Percentiles rank a stretch among this genome's conserved stretches.
phyloP scores from a whole-genome alignment of 2,329 filamentous ascomycete species.

The Xylaria hypoxylon region DNA sequence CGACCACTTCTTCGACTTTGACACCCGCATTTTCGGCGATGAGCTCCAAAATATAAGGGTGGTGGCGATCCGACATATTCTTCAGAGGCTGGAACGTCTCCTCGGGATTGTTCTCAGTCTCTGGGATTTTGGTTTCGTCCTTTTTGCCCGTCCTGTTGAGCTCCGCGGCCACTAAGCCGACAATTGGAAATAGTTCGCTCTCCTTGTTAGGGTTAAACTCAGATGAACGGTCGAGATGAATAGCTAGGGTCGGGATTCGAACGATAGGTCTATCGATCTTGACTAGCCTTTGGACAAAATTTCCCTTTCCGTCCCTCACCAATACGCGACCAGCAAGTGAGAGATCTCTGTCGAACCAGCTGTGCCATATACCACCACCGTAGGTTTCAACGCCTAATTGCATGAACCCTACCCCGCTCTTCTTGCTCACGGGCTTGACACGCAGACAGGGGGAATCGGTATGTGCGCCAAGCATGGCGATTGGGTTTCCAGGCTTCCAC shows the following conservation, averaged over 20 bases:
- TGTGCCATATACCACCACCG: conserved; percentile 96
- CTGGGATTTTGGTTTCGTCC: conserved; percentile 54
- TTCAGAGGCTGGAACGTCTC: conserved; percentile 79
- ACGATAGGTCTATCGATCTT: conserved; percentile 92
- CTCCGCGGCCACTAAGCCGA: conserved; percentile 86
- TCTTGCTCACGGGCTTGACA: conserved; percentile 94
- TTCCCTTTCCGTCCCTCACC: conserved; percentile 78
- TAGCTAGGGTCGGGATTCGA: conserved; percentile 91
- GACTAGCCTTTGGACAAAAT: conserved; percentile 84
- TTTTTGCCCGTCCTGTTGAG: conserved; percentile 78
- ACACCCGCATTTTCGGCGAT: conserved; percentile 84
- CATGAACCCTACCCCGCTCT: conserved; percentile 84
- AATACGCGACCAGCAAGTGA: conserved; percentile 90
- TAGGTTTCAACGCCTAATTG: conserved; percentile 98
- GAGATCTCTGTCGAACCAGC: conserved; percentile 96
- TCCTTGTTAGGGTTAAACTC: conserved; percentile 97
- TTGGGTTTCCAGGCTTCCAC: conserved; percentile 91
- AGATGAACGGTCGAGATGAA: conserved; percentile 88
- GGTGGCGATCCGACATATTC: conserved; percentile 83
- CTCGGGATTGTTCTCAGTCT: conserved; percentile 54
- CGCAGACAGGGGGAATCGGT: conserved; percentile 94
- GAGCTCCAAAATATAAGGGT: conserved; percentile 85
- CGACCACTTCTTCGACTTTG: conserved; percentile 77
- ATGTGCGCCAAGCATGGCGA: conserved; percentile 94
- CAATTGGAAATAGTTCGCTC: conserved; percentile 93